These are phyloP conservation scores for Volvariella volvacea DNA, from an alignment of 1,284 basidiomycete species.

Conservation along the genomic window DNA sequence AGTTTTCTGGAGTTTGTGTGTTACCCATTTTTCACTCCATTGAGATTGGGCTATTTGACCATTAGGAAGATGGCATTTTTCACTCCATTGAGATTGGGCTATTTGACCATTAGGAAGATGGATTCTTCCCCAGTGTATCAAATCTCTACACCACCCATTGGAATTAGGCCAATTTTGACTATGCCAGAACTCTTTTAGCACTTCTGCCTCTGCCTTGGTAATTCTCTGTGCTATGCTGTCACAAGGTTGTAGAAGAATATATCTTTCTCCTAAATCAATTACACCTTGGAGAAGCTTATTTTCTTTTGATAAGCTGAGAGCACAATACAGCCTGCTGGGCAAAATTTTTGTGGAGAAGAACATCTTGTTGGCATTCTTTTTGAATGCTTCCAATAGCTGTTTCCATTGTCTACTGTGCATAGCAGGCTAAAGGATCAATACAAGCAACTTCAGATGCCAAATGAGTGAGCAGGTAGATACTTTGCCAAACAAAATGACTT, in stretches of 20 bases:
- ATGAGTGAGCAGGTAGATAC: slow-evolving; percentile 10
- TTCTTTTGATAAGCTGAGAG: slow-evolving; percentile 8
- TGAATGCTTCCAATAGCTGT: slow-evolving; percentile 23
- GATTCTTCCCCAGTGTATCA: slow-evolving; percentile 13
- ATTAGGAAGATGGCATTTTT: background rate
- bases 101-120: slow-evolving; percentile 16
- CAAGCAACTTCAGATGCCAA: slow-evolving; percentile 13
- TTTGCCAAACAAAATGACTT: slow-evolving; percentile 11
- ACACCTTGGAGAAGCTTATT: no score
- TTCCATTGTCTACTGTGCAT: slow-evolving; percentile 26
- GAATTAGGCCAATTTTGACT: background rate
- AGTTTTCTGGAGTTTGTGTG: no score
- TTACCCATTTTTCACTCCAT: no score
- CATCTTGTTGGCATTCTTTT: slow-evolving; percentile 21
- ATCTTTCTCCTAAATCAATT: slow-evolving; percentile 6
- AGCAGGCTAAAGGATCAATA: slow-evolving; percentile 14
- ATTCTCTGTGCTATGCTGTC: slow-evolving; percentile 5
- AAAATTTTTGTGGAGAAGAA: slow-evolving; percentile 23
- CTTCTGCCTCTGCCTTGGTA: background rate
- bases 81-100: slow-evolving; percentile 13
- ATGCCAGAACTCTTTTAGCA: background rate
- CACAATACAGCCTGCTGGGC: no score
- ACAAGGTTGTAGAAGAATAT: slow-evolving; percentile 9
- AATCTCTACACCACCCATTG: background rate
- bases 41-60: background rate